These are phyloP conservation scores for Henckelia pumila DNA, from an alignment of 257 asterid genomes.

Conservation along the genomic window DNA sequence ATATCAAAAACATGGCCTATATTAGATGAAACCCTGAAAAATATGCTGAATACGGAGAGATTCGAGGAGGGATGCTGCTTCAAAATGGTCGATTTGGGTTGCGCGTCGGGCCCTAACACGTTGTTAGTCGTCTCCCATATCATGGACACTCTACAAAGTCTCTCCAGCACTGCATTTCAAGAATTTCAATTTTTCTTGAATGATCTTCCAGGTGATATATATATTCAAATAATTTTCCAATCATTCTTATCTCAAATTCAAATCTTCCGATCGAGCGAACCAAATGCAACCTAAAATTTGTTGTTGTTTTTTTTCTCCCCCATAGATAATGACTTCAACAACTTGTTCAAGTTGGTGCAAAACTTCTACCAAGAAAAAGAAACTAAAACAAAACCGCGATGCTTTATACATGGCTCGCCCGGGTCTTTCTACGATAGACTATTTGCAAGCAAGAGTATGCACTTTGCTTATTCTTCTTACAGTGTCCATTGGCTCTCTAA, in stretches of 20 bases:
- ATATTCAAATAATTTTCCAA: no score
- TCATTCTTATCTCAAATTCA: no score
- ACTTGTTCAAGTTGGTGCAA: constrained; percentile 27
- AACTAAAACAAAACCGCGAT: no score
- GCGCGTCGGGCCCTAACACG: constrained; percentile 38
- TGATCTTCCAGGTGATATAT: constrained; percentile 29
- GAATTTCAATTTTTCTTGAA: constrained; percentile 25
- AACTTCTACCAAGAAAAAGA: not conserved
- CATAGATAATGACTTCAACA: constrained; percentile 32
- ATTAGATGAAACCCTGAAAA: constrained; percentile 24
- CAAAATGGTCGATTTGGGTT: constrained; percentile 33
- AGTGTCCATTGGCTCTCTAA: constrained; percentile 33
- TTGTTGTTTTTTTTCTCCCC: no score
- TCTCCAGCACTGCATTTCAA: constrained; percentile 10
- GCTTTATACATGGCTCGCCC: not conserved
- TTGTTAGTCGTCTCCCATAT: constrained; percentile 20
- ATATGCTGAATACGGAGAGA: not conserved
- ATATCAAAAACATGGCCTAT: constrained; percentile 20
- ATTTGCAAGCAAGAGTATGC: constrained; percentile 18
- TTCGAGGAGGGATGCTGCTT: constrained; percentile 15
- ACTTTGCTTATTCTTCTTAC: constrained; percentile 27
- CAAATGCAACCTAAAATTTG: no score
- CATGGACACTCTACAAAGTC: constrained; percentile 13
- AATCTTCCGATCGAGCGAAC: no score
- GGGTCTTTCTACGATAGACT: constrained; percentile 32